Conservation (phyloP, 306 rosid species). For the Canavalia ensiformis region DNA sequence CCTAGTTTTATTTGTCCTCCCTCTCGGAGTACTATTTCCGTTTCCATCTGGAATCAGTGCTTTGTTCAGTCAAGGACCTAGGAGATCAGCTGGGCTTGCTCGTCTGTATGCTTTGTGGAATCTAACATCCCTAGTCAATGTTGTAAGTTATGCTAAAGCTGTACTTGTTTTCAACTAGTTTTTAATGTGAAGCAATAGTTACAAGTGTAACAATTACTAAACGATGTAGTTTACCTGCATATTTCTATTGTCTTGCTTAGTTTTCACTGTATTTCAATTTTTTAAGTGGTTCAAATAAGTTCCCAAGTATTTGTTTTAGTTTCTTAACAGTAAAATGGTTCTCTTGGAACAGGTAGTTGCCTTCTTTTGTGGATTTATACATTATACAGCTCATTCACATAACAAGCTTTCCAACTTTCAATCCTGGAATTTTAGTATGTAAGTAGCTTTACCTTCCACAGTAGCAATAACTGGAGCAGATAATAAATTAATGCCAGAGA, state of each 20-base stretch:
- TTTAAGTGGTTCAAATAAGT: slow-evolving; percentile 6
- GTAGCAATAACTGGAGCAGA: slow-evolving; percentile 10
- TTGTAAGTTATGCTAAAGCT: slow-evolving; percentile 69
- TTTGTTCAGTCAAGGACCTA: slow-evolving; percentile 96
- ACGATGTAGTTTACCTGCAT: slow-evolving; percentile 3
- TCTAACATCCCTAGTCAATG: slow-evolving; percentile 90
- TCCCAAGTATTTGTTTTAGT: slow-evolving; percentile 31
- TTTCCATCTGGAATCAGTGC: slow-evolving; percentile 98
- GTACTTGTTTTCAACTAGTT: slow-evolving; percentile 4
- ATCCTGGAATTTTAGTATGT: slow-evolving; percentile 95
- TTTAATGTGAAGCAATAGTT: slow-evolving; percentile 1
- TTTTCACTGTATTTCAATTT: not conserved
- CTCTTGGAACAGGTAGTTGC: slow-evolving; percentile 73
- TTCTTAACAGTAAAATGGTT: slow-evolving; percentile 19
- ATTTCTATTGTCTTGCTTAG: not conserved
- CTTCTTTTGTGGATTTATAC: slow-evolving; percentile 86
- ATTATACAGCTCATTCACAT: slow-evolving; percentile 67
- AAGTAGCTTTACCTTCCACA: slow-evolving; percentile 48
- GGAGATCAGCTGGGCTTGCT: slow-evolving; percentile 86
- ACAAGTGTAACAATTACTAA: slow-evolving; percentile 14
- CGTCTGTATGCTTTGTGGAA: slow-evolving; percentile 97
- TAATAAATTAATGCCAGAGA: slow-evolving; percentile 25
- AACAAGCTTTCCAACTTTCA: slow-evolving; percentile 70
- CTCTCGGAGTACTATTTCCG: slow-evolving; percentile 83
- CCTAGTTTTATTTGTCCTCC: slow-evolving; percentile 81